A percentile compares a stretch with the other conserved stretches of the same genome.
These are phyloP conservation scores for Jimgerdemannia flammicorona DNA, from an alignment of 192 early-diverging fungal genomes.

Conservation along the genomic window DNA sequence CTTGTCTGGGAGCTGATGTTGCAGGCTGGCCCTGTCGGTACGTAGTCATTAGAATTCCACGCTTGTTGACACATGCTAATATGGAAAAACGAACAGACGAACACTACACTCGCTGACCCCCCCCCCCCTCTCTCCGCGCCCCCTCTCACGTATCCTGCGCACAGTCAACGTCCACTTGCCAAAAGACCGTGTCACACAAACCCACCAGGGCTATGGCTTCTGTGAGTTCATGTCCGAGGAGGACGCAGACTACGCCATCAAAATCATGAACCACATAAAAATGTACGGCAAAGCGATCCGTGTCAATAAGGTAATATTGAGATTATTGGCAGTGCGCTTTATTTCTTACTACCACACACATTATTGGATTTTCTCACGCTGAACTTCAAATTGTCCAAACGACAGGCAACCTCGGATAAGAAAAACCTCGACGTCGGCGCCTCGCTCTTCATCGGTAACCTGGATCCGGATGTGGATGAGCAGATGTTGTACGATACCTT, in stretches of 20 bases:
- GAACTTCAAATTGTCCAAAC: background rate
- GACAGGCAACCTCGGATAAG: conserved; percentile 72
- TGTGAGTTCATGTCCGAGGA: conserved; percentile 91
- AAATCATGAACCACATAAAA: conserved; percentile 97
- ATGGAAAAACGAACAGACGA: conserved; percentile 2
- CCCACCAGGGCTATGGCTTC: conserved; percentile 94
- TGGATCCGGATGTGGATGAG: conserved; percentile 91
- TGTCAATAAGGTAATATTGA: conserved; percentile 74
- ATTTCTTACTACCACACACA: no score
- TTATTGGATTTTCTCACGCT: background rate
- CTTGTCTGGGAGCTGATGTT: conserved; percentile 99
- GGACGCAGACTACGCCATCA: conserved; percentile 95
- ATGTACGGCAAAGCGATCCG: conserved; percentile 93
- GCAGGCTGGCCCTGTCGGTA: conserved; percentile 91
- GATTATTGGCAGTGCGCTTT: background rate
- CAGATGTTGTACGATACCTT: conserved; percentile 93
- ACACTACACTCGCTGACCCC: background rate
- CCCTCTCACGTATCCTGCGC: background rate
- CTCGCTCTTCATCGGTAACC: conserved; percentile 92
- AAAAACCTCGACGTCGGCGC: conserved; percentile 92
- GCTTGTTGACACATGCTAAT: conserved; percentile 2
- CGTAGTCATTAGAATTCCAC: conserved; percentile 9
- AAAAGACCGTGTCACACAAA: conserved; percentile 94
- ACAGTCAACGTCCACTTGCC: conserved; percentile 92
- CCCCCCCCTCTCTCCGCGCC: background rate